These are phyloP conservation scores for Candida awuae DNA, from an alignment of 805 yeast genomes.

Conservation along the genomic window DNA sequence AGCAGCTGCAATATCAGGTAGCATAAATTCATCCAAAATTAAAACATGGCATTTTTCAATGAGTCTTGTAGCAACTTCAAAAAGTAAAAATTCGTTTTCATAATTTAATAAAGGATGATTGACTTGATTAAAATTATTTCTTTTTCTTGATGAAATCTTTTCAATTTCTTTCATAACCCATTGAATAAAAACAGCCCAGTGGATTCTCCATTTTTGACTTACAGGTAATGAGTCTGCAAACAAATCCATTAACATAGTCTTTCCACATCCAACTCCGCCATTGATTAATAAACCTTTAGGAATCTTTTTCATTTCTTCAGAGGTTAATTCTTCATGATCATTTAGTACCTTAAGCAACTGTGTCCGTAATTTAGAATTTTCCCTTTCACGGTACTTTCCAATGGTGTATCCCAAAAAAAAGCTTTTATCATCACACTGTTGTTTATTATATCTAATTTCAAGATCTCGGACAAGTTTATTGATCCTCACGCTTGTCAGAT, in stretches of 20 bases:
- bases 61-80: constrained; percentile 61
- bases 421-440: constrained; percentile 14
- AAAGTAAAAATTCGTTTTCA: constrained; percentile 57
- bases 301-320: constrained; percentile 45
- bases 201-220: constrained; percentile 59
- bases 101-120: constrained; percentile 29
- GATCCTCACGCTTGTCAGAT: constrained; percentile 38
- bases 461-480: constrained; percentile 31
- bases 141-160: constrained; percentile 39
- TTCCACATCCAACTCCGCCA: constrained; percentile 71
- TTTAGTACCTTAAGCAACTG: constrained; percentile 44
- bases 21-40: constrained; percentile 66
- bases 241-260: constrained; percentile 65
- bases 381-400: constrained; percentile 20
- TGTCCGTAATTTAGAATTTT: constrained; percentile 15
- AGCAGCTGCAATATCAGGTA: constrained; percentile 70
- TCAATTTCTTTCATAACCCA: constrained; percentile 63
- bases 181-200: constrained; percentile 59
- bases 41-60: constrained; percentile 49
- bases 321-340: constrained; percentile 34
- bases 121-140: constrained; percentile 23
- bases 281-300: constrained; percentile 59
- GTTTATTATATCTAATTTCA: constrained; percentile 21
- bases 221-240: constrained; percentile 62
- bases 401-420: constrained; percentile 24